These are phyloP conservation scores for Simplicillium aogashimaense DNA, from an alignment of 2,329 filamentous ascomycete genomes.

Conservation along the genomic window DNA sequence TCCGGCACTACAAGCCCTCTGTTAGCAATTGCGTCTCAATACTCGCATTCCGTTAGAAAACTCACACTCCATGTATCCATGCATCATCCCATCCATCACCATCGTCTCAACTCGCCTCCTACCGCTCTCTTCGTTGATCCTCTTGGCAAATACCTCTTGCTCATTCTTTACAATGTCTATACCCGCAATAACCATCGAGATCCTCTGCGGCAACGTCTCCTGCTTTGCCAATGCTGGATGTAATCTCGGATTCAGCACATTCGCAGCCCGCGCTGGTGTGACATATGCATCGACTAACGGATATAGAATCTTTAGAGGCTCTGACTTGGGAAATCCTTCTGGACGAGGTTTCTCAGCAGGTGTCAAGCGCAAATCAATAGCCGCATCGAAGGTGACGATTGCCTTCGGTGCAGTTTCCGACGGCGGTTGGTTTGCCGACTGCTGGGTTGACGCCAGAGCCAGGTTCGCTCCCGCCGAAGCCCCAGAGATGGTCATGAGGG, in stretches of 20 bases:
- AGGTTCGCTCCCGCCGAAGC: slow-evolving; percentile 34
- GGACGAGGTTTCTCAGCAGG: slow-evolving; percentile 29
- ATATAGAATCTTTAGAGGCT: slow-evolving; percentile 26
- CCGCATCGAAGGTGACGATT: slow-evolving; percentile 27
- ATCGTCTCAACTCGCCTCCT: slow-evolving; percentile 11
- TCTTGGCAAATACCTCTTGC: slow-evolving; percentile 25
- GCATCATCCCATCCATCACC: slow-evolving; percentile 1
- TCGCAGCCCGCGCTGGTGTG: slow-evolving; percentile 14
- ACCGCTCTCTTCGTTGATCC: slow-evolving; percentile 16
- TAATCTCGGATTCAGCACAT: slow-evolving; percentile 22
- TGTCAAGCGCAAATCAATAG: slow-evolving; percentile 25
- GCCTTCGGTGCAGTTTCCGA: slow-evolving; percentile 22
- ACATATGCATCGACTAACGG: slow-evolving; percentile 35
- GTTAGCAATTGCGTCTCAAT: too few relatives aligned
- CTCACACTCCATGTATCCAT: not conserved
- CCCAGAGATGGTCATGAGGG: slow-evolving; percentile 31
- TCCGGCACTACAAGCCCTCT: too few relatives aligned
- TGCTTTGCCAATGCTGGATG: slow-evolving; percentile 23
- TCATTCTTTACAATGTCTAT: slow-evolving; percentile 31
- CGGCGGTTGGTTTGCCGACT: slow-evolving; percentile 11
- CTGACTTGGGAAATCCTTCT: slow-evolving; percentile 18
- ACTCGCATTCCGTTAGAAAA: not conserved
- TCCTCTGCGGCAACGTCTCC: slow-evolving; percentile 22
- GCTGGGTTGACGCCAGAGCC: slow-evolving; percentile 23
- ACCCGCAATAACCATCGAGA: slow-evolving; percentile 27